These are phyloP conservation scores for Fomitopsis pulvina DNA, from an alignment of 768 basidiomycete genomes.

Conservation along the genomic window DNA sequence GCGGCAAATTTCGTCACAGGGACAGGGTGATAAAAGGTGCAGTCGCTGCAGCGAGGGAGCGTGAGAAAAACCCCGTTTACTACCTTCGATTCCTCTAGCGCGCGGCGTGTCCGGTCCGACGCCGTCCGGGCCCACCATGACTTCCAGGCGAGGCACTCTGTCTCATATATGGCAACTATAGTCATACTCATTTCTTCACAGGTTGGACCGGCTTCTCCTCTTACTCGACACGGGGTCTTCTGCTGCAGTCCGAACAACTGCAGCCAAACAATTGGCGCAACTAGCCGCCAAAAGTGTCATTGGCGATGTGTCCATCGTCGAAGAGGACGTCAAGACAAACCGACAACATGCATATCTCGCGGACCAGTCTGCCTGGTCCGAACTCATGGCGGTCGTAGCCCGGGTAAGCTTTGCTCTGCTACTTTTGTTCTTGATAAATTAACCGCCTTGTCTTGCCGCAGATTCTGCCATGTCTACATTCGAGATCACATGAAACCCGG, in stretches of 20 bases:
- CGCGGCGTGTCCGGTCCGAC: constrained; percentile 45
- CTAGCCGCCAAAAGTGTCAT: constrained; percentile 83
- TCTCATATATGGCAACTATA: constrained; percentile 12
- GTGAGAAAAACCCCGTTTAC: constrained; percentile 40
- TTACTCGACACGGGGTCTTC: constrained; percentile 95
- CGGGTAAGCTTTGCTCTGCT: constrained; percentile 43
- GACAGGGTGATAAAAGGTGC: constrained; percentile 54
- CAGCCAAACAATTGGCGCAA: constrained; percentile 92
- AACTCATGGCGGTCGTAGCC: constrained; percentile 87
- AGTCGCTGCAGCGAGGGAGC: constrained; percentile 32
- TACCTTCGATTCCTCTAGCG: constrained; percentile 30
- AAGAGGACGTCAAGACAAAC: constrained; percentile 66
- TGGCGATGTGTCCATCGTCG: constrained; percentile 65
- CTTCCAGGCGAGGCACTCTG: constrained; percentile 51
- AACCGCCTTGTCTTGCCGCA: constrained; percentile 24
- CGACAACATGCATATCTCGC: constrained; percentile 51
- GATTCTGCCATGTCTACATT: constrained; percentile 88
- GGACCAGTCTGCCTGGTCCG: constrained; percentile 81
- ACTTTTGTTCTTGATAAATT: neutral
- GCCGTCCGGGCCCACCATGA: constrained; percentile 57
- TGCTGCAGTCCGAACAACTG: constrained; percentile 83
- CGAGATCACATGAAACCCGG: constrained; percentile 89
- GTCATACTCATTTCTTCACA: constrained; percentile 25
- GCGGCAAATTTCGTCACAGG: constrained; percentile 34
- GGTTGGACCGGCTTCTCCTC: constrained; percentile 95